These are phyloP conservation scores for Debaryomyces nepalensis DNA, from an alignment of 1,139 yeast species.

Conservation along the genomic window DNA sequence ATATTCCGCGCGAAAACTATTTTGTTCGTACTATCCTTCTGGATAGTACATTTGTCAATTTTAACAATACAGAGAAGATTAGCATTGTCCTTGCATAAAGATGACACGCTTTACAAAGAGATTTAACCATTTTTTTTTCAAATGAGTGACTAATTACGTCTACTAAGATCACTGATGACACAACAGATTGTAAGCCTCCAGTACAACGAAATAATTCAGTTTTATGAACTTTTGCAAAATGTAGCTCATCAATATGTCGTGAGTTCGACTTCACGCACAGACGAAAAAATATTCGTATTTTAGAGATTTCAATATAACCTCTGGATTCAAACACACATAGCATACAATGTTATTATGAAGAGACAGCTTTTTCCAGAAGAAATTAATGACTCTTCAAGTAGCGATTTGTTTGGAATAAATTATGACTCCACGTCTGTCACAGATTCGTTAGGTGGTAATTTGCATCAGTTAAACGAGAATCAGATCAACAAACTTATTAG, in stretches of 20 bases:
- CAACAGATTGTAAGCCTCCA: too few species aligned
- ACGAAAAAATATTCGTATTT: too few species aligned
- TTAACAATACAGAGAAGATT: slow-evolving; percentile 96
- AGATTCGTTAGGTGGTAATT: slow-evolving; percentile 22
- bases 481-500: slow-evolving; percentile 39
- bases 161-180: too few species aligned
- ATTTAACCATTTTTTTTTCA: slow-evolving; percentile 73
- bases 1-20: slow-evolving; percentile 1
- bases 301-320: too few species aligned
- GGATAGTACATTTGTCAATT: slow-evolving; percentile 59
- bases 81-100: slow-evolving; percentile 99
- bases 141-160: neutral
- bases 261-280: too few species aligned
- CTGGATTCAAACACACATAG: too few species aligned
- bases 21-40: slow-evolving; percentile 48
- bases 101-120: slow-evolving; percentile 98
- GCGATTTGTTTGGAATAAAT: slow-evolving; percentile 14
- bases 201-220: too few species aligned
- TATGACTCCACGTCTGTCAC: slow-evolving; percentile 1
- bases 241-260: too few species aligned
- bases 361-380: slow-evolving; percentile 16
- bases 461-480: slow-evolving; percentile 34
- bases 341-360: slow-evolving; percentile 14
- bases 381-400: slow-evolving; percentile 1
- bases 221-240: too few species aligned